Conservation (phyloP, 1,139 yeast species). For the Yamadazyma pseudoaaseri region DNA sequence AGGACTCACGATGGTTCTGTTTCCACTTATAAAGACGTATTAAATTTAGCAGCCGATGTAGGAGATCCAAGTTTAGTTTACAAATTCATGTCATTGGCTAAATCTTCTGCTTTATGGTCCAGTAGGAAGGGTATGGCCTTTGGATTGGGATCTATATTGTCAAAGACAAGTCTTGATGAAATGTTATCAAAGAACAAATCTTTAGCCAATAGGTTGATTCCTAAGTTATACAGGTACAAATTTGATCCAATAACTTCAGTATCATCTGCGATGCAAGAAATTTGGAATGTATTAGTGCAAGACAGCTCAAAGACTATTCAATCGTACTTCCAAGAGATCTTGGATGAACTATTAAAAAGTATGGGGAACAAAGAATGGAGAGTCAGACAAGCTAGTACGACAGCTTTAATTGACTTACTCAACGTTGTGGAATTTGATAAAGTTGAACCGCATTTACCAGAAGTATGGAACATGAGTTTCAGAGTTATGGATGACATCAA, state of each 20-base stretch:
- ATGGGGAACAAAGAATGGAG: slow-evolving; percentile 92
- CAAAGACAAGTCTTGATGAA: slow-evolving; percentile 72
- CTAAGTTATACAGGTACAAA: slow-evolving; percentile 78
- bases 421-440: slow-evolving; percentile 55
- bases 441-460: slow-evolving; percentile 57
- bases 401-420: slow-evolving; percentile 70
- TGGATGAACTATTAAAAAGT: slow-evolving; percentile 62
- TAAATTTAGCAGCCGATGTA: slow-evolving; percentile 85
- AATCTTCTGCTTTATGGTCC: slow-evolving; percentile 86
- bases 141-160: slow-evolving; percentile 82
- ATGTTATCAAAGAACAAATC: slow-evolving; percentile 54
- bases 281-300: slow-evolving; percentile 73
- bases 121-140: slow-evolving; percentile 93
- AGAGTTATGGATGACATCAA: slow-evolving; percentile 92
- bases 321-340: slow-evolving; percentile 55
- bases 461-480: slow-evolving; percentile 86
- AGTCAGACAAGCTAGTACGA: slow-evolving; percentile 83
- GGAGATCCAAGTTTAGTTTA: slow-evolving; percentile 95
- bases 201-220: slow-evolving; percentile 63
- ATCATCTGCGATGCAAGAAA: slow-evolving; percentile 79
- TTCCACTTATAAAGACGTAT: slow-evolving; percentile 83
- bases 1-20: slow-evolving; percentile 84
- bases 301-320: slow-evolving; percentile 59
- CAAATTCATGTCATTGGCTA: slow-evolving; percentile 90
- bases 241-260: slow-evolving; percentile 83